Base-by-base conservation (phyloP, 2,329 filamentous ascomycete species). In the Pyrenochaeta sp. region DNA sequence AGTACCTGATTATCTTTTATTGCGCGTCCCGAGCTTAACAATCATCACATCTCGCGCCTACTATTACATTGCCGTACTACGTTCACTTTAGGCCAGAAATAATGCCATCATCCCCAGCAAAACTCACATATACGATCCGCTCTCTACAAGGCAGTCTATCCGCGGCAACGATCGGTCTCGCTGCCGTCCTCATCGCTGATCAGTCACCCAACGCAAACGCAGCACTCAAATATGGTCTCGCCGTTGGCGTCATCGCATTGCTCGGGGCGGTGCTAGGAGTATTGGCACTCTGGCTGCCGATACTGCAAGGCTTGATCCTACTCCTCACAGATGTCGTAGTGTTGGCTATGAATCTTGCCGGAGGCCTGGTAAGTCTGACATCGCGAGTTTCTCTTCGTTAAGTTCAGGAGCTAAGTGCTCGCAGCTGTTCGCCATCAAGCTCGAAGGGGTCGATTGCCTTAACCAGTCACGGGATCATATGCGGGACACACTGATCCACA, bases 241-340 rank as follows among this genome's bases (percentile, higher is more conserved):
- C 44, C n/a, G 44, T 46, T 10, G 44, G 44, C 15, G 25, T 25
- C 25, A n/a, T 46, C 27, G 15, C 44, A 10, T 25, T 46, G 6
- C 13, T 46, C 25, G 44, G 27, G 3, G 44, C 44, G 10, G 10
- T 46, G 8, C 10, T 32, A n/a, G 44, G 44, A n/a, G 8, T 46
- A n/a, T 13, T 46, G 7, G 25, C 44, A 22, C 44, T 46, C 25
- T 46, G 25, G 25, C 22, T n/a, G 44, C 44, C 44, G 15, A 46
- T 46, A 46, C 27, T 46, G 13, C 44, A 46, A 46, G 44, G 44
- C 44, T 32, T 46, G 12, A 46, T 46, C 24, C 9, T 46, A 32
- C 25, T 46, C 25, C 13, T 46, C 13, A 10, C n/a, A 9, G 44
- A 46, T 22, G n/a, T n/a, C 25, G 44, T 32, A 15, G 44, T 46